Percentiles rank a stretch among this genome's conserved stretches.
Conservation (phyloP, 768 basidiomycete species). For the Zangia roseola region DNA sequence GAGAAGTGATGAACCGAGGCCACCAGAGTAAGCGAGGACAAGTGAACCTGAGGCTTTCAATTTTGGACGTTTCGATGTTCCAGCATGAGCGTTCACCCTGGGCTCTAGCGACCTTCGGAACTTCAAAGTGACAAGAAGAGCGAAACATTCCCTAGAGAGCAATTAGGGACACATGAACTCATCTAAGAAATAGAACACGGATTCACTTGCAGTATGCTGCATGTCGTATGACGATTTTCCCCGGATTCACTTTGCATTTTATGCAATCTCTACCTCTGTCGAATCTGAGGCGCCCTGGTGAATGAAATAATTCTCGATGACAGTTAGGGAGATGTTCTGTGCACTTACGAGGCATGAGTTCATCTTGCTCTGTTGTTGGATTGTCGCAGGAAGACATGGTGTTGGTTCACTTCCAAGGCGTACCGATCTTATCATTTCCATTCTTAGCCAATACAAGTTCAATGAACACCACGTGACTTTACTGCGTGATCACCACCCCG, state of each 20-base stretch:
- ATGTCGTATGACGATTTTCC: conserved; percentile 74
- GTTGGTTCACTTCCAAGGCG: not conserved
- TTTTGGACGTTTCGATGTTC: conserved; percentile 54
- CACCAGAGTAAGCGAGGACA: conserved; percentile 74
- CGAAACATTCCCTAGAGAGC: conserved; percentile 58
- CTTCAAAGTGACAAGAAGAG: conserved; percentile 56
- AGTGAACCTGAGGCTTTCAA: conserved; percentile 70
- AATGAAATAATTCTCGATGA: not conserved
- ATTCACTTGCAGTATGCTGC: conserved; percentile 83
- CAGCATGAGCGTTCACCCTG: conserved; percentile 52
- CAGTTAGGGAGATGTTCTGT: not conserved
- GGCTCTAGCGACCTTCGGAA: conserved; percentile 69
- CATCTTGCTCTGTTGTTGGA: conserved; percentile 55
- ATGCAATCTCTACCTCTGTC: conserved; percentile 67
- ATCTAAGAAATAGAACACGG: conserved; percentile 9
- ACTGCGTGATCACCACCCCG: too few relatives aligned
- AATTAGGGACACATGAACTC: not conserved
- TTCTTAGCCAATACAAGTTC: conserved; percentile 1
- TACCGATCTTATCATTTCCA: conserved; percentile 7
- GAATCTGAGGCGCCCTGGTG: conserved; percentile 60
- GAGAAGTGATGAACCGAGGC: conserved; percentile 70
- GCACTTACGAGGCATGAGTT: conserved; percentile 64
- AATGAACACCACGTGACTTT: too few relatives aligned
- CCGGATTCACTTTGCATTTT: conserved; percentile 66
- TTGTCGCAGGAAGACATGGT: conserved; percentile 59